Evolutionary conservation across 345 rosid genomes (phyloP).

Genomic region (Trapa incisa): DNA sequence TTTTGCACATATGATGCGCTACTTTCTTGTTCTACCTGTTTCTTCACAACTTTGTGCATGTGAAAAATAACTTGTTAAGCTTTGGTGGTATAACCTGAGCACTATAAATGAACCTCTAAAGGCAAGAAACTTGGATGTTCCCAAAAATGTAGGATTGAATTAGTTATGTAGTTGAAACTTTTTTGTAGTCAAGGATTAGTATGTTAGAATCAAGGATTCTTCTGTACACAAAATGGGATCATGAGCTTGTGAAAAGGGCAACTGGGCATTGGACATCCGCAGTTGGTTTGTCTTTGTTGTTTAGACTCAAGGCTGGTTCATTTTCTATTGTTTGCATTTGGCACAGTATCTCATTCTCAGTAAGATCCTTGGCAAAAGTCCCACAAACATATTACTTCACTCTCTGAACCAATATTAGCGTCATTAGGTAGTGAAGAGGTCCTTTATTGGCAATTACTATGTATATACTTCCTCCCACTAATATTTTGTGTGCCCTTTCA

Average conservation of each 20-base stretch:
- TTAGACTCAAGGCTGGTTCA: not conserved
- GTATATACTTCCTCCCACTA: not conserved
- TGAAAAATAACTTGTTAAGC: no score
- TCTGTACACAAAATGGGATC: not conserved
- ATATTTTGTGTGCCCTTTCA: not conserved
- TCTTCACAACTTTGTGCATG: no score
- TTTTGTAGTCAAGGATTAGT: not conserved
- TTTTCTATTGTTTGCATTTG: not conserved
- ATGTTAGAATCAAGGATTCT: not conserved
- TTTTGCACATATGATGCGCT: not conserved
- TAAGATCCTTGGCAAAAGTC: no score
- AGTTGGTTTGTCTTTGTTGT: not conserved
- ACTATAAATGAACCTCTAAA: not conserved
- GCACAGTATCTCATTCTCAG: no score
- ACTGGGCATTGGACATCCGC: not conserved
- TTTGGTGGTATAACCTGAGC: no score
- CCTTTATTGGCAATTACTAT: not conserved
- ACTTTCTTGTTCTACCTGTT: no score
- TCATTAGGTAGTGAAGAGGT: no score
- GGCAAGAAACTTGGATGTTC: not conserved
- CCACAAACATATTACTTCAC: no score
- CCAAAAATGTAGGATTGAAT: not conserved
- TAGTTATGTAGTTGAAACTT: not conserved
- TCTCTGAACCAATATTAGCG: not conserved
- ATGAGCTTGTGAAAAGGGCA: not conserved